Percentiles rank a stretch among this genome's conserved stretches.
Evolutionary conservation across 2,329 filamentous ascomycete species (phyloP).

Genomic region (Coniochaeta sp.): DNA sequence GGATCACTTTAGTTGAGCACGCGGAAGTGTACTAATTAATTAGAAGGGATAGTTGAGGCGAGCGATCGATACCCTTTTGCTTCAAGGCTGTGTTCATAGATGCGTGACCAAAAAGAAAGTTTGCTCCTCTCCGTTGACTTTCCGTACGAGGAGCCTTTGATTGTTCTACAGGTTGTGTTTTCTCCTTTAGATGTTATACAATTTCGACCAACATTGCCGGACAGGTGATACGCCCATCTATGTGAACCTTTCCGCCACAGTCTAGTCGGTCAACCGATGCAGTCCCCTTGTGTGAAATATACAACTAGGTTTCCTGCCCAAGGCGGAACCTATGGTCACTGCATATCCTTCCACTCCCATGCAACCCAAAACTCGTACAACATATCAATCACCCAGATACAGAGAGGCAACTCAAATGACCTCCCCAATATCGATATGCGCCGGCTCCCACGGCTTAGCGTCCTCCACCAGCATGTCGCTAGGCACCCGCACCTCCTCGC

Average conservation of each 20-base stretch:
- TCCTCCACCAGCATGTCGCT: conserved; percentile 61
- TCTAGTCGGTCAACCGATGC: background rate
- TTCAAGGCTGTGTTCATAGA: too few species aligned
- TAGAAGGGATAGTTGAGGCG: background rate
- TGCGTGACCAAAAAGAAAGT: too few species aligned
- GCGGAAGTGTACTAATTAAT: background rate
- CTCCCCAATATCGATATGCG: conserved; percentile 65
- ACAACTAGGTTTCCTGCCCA: background rate
- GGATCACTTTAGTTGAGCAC: conserved; percentile 56
- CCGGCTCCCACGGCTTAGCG: conserved; percentile 58
- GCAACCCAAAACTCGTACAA: conserved; percentile 5
- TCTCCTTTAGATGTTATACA: background rate
- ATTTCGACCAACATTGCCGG: background rate
- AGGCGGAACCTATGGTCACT: background rate
- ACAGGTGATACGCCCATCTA: background rate
- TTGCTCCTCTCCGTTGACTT: background rate
- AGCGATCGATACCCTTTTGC: background rate
- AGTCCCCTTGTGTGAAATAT: background rate
- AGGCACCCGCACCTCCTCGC: conserved; percentile 54
- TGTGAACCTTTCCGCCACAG: background rate
- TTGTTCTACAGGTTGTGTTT: background rate
- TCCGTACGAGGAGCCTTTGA: background rate
- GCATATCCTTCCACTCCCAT: background rate
- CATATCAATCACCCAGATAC: background rate
- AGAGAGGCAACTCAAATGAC: conserved; percentile 39